phyloP scores from a whole-genome alignment of 2,329 filamentous ascomycete genomes.

The Dissoconium aciculare region DNA sequence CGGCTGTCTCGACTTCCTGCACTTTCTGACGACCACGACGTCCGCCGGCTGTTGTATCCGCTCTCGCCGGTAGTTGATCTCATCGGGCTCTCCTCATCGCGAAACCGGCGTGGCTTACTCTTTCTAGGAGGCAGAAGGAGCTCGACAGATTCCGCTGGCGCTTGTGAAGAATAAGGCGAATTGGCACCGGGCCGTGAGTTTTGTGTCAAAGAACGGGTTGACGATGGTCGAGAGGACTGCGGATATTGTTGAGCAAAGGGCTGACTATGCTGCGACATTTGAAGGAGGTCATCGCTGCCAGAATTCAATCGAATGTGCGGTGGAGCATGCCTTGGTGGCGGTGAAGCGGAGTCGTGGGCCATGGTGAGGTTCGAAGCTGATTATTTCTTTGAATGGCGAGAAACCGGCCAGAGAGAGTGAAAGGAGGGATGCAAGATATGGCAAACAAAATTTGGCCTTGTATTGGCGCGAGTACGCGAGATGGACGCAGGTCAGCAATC shows the following conservation, averaged over 20 bases:
- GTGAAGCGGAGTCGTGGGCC: slow-evolving; percentile 11
- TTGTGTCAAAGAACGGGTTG: slow-evolving; percentile 32
- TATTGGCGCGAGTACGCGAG: too few relatives aligned
- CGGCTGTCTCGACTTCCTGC: slow-evolving; percentile 39
- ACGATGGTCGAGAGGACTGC: slow-evolving; percentile 27
- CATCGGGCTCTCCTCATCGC: slow-evolving; percentile 37
- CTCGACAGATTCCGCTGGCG: slow-evolving; percentile 32
- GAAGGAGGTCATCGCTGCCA: slow-evolving; percentile 39
- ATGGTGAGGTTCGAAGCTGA: too few relatives aligned
- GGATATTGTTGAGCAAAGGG: slow-evolving; percentile 10
- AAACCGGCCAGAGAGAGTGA: too few relatives aligned
- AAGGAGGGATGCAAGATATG: too few relatives aligned
- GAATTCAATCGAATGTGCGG: slow-evolving; percentile 53
- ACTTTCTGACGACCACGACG: slow-evolving; percentile 50
- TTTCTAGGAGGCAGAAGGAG: slow-evolving; percentile 36
- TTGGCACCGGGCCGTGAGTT: slow-evolving; percentile 23
- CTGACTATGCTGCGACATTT: slow-evolving; percentile 19
- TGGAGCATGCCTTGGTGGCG: slow-evolving; percentile 21
- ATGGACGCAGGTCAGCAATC: too few relatives aligned
- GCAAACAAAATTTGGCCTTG: too few relatives aligned
- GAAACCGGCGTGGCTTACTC: slow-evolving; percentile 34
- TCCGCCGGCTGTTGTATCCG: slow-evolving; percentile 43
- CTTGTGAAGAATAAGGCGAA: slow-evolving; percentile 15
- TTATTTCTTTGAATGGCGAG: too few relatives aligned
- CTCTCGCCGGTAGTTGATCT: slow-evolving; percentile 35